Evolutionary conservation across 2,329 filamentous ascomycete genomes (phyloP).

Genomic region (Plenodomus biglobosus): DNA sequence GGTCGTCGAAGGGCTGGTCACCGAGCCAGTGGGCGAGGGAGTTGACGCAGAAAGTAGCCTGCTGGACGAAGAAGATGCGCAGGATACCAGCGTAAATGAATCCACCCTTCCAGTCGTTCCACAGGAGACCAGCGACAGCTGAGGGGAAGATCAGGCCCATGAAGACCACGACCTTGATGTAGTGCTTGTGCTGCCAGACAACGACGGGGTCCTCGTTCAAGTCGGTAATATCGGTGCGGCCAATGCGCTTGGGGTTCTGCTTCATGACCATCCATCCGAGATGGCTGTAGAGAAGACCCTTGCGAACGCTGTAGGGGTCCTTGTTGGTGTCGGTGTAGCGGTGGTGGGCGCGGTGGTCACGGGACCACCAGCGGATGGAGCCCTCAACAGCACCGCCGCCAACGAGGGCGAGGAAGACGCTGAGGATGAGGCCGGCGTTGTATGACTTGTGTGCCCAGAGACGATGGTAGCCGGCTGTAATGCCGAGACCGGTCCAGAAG

Average conservation of each 20-base stretch:
- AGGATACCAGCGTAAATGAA: slow-evolving; percentile 56
- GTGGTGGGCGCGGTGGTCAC: slow-evolving; percentile 55
- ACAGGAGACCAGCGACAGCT: slow-evolving; percentile 51
- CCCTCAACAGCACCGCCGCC: slow-evolving; percentile 54
- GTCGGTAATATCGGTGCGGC: slow-evolving; percentile 55
- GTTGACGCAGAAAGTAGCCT: slow-evolving; percentile 58
- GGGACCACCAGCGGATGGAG: slow-evolving; percentile 55
- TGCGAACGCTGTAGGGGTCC: slow-evolving; percentile 57
- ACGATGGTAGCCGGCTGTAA: slow-evolving; percentile 64
- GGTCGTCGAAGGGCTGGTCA: slow-evolving; percentile 50
- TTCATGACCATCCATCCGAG: slow-evolving; percentile 58
- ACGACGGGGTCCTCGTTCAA: slow-evolving; percentile 55
- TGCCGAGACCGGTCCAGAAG: slow-evolving; percentile 77
- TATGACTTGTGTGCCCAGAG: slow-evolving; percentile 66
- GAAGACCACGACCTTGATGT: slow-evolving; percentile 51
- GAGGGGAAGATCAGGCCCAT: slow-evolving; percentile 54
- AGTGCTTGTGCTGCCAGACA: slow-evolving; percentile 54
- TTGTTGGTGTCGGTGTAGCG: slow-evolving; percentile 57
- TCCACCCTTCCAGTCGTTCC: slow-evolving; percentile 54
- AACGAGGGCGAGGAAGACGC: slow-evolving; percentile 53
- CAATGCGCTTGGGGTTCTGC: slow-evolving; percentile 57
- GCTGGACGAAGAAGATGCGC: slow-evolving; percentile 56
- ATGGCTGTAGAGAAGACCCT: slow-evolving; percentile 55
- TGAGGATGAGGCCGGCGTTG: slow-evolving; percentile 48
- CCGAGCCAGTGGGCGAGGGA: slow-evolving; percentile 57